Base-by-base conservation (phyloP, 345 rosid genomes). In the Populus euphratica region DNA sequence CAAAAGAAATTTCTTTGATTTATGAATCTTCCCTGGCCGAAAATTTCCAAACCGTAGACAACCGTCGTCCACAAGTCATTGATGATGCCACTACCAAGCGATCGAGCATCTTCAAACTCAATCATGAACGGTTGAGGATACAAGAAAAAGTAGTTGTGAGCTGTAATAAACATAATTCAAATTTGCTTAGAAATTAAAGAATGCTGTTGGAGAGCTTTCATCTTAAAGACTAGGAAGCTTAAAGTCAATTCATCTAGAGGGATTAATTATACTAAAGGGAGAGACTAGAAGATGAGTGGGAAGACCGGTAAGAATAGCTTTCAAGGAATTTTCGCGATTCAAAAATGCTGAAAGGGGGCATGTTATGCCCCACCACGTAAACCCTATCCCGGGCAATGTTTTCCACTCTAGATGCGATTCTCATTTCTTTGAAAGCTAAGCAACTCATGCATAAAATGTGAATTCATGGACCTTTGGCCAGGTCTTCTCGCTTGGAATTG, bases 281-380 rank as follows among this genome's bases (percentile, higher is more conserved):
- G 16, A 6, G 63, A 63, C 64, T 36, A 59, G 23, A 33, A 8
- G 5, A 65, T 61, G 4, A 44, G 43, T 29, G 14, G 14, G 77
- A 49, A 8, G 70, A 59, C 38, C 5, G 86, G 71, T 74, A 65
- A 64, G 36, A 63, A 72, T 83, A 81, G 83, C 80, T 79, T 81
- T 68, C 64, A 18, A 66, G 29, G 73, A 82, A 65, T 17, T 78
- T 75, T 67, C 38, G 17, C 18, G 65, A 74, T 77, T 70, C 35
- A 68, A 43, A 76, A 73, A 29, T 10, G 44, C 25, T 61, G 23
- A 70, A 54, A 31, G 70, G 41, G 44, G 29, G 35, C 23, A 41
- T 9, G 14, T 20, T 16, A 21, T 77, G 81, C 43, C 49, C 81
- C 81, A 71, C 76, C 83, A 56, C 14, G 38, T 6, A 43, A 33